These are phyloP conservation scores for Corchorus olitorius DNA, from an alignment of 345 rosid species.

Conservation along the genomic window DNA sequence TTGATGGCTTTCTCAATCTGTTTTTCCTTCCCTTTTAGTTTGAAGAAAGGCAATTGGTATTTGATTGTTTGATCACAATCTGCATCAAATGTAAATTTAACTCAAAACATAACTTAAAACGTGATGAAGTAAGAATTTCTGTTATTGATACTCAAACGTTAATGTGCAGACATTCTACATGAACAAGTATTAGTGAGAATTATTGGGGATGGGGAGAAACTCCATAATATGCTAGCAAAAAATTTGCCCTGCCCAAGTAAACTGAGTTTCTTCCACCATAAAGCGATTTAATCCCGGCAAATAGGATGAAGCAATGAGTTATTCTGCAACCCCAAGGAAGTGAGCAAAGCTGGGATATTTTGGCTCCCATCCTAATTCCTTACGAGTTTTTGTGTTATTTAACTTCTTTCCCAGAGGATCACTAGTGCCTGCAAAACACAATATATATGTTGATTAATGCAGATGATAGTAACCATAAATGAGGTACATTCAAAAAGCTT, in stretches of 20 bases:
- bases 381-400: slow-evolving; percentile 74
- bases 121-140: not conserved
- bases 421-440: slow-evolving; percentile 60
- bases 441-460: not conserved
- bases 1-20: too few relatives aligned
- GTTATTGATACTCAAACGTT: not conserved
- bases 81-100: not conserved
- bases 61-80: not conserved
- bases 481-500: not conserved
- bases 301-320: slow-evolving; percentile 12
- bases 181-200: slow-evolving; percentile 3
- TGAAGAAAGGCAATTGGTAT: not conserved
- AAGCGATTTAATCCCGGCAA: not conserved
- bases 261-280: not conserved
- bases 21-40: too few relatives aligned
- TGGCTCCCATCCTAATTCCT: slow-evolving; percentile 89
- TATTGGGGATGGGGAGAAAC: not conserved
- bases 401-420: slow-evolving; percentile 87
- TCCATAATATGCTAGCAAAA: not conserved
- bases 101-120: not conserved
- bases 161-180: not conserved
- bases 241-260: not conserved
- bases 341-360: slow-evolving; percentile 79
- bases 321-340: slow-evolving; percentile 60
- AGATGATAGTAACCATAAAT: not conserved